Evolutionary conservation across 495 filamentous ascomycete genomes (phyloP).

Genomic region (Annulohypoxylon moriforme): DNA sequence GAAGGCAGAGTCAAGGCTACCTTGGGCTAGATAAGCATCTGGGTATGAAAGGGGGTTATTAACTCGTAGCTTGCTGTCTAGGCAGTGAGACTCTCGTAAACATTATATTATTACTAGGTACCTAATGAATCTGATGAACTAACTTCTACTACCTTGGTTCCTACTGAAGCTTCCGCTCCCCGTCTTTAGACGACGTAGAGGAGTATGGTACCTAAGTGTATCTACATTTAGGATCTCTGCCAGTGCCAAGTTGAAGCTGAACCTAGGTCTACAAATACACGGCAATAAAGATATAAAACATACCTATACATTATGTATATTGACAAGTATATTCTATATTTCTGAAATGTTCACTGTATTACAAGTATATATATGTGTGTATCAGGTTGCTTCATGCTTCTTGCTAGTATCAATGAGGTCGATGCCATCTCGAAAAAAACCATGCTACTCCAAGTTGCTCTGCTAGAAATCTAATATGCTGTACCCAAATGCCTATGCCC

Average conservation of each 20-base stretch:
- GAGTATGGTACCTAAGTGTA: too few relatives aligned
- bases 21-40: too few relatives aligned
- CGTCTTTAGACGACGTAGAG: too few relatives aligned
- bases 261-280: not conserved
- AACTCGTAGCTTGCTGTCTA: too few relatives aligned
- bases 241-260: not conserved
- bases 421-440: conserved; percentile 11
- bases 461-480: conserved; percentile 26
- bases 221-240: too few relatives aligned
- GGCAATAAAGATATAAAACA: not conserved
- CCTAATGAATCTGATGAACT: too few relatives aligned
- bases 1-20: too few relatives aligned
- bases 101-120: too few relatives aligned
- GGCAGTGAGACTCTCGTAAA: too few relatives aligned
- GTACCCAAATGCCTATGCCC: conserved; percentile 12
- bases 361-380: conserved; percentile 24
- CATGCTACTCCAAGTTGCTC: conserved; percentile 22
- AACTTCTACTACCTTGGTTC: too few relatives aligned
- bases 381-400: not conserved
- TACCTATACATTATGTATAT: not conserved
- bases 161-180: too few relatives aligned
- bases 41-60: too few relatives aligned
- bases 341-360: conserved; percentile 6
- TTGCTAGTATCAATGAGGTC: conserved; percentile 3
- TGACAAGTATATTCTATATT: not conserved